Evolutionary conservation across 495 filamentous ascomycete genomes (phyloP), one percentile per base, ranked within the genome.

Genomic region (Annulohypoxylon stygium): DNA sequence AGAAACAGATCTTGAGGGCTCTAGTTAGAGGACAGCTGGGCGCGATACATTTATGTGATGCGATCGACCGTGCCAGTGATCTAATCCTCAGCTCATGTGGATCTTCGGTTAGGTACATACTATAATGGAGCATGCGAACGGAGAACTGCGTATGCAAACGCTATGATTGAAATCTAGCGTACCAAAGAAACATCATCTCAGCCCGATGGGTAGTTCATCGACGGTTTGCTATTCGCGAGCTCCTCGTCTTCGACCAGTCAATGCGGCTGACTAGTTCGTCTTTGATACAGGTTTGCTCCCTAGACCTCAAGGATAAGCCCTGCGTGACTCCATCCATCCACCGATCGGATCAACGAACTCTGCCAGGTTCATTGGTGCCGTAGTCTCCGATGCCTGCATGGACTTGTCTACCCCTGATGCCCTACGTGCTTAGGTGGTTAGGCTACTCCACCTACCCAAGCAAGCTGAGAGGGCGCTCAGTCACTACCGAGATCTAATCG

Each of bases 221-320:
- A 9, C 39, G 12, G 50, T 39, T 34, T 43, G 37, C 57, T n/a
- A 60, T 23, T 59, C 50, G 36, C 25, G 47, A 60, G 59, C 48
- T 57, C 51, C 64, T 63, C 51, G 8, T 33, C 30, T 43, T 33
- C 55, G 18, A 43, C 47, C 57, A 50, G 71, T 74, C 62, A 74
- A 55, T 70, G 67, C 67, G 58, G 57, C 50, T 59, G 23, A 33
- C 71, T 69, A 74, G 66, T 66, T 43, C 48, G 61, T 34, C 41
- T 51, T 43, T 6, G 39, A 66, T 67, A 71, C 72, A 61, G 64
- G 72, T 75, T 71, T 75, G 26, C 41, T 39, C 63, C 62, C 36
- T 37, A 30, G 23, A 55, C 12, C 30, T 54, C 72, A 64, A 64
- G 72, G 72, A 67, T 75, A 5, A 53, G 63, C 51, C 67, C 63